Conservation (phyloP, 202 grass and related monocot genomes). For the Saccharum hybrid region DNA sequence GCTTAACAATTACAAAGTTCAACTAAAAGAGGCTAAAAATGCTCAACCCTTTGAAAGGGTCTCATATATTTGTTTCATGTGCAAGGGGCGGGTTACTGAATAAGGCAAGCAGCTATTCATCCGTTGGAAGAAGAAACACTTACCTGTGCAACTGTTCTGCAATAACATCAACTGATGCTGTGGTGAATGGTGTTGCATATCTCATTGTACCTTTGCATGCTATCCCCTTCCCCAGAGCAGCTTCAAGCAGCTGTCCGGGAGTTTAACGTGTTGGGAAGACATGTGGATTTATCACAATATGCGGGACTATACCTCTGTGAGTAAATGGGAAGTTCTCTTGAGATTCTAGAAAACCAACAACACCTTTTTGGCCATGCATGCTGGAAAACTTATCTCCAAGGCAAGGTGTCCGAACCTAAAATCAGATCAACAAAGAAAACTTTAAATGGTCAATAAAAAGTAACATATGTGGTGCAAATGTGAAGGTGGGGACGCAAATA, state of each 20-base stretch:
- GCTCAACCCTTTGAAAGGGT: conserved; percentile 15
- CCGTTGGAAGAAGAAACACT: conserved; percentile 45
- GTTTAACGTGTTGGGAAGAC: conserved; percentile 95
- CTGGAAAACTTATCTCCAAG: conserved; percentile 96
- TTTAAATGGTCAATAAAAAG: conserved; percentile 9
- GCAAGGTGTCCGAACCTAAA: conserved; percentile 81
- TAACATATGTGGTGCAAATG: conserved; percentile 17
- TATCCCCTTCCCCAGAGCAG: conserved; percentile 96
- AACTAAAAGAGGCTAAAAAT: conserved; percentile 29
- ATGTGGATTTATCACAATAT: conserved; percentile 97
- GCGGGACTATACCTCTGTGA: conserved; percentile 80
- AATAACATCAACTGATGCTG: conserved; percentile 81
- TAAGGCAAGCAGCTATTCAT: conserved; percentile 11
- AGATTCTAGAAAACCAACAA: conserved; percentile 88
- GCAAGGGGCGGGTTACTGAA: background rate
- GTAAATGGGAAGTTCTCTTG: conserved; percentile 97
- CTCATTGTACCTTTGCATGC: conserved; percentile 59
- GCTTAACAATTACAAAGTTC: conserved; percentile 29
- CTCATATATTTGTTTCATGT: background rate
- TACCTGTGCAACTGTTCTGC: conserved; percentile 86
- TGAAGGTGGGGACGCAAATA: conserved; percentile 6
- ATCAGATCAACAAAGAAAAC: background rate
- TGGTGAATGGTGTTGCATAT: conserved; percentile 93
- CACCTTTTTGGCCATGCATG: conserved; percentile 98
- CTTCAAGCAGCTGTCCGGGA: conserved; percentile 93